Base-by-base conservation (phyloP, 2,329 filamentous ascomycete species). In the Clathrospora elynae region DNA sequence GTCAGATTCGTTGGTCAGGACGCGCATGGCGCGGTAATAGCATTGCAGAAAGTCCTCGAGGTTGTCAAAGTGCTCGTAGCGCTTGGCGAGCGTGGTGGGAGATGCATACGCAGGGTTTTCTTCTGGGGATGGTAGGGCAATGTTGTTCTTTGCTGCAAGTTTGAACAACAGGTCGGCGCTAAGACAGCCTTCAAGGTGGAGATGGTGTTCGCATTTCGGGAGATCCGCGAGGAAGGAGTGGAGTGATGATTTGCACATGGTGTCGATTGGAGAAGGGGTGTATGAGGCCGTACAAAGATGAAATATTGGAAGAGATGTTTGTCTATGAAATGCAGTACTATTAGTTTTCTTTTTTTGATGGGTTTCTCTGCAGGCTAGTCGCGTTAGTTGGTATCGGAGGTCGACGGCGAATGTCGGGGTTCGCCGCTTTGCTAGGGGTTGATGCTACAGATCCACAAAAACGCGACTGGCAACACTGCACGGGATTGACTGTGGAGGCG, bases 181-280 rank as follows among this genome's bases (percentile, higher is more conserved):
- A 24, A 92, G 77, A 9, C 85, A 85, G 41, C 88, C 88, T 70
- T 91, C 87, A 22, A 92, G 77, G 65, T 92, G 88, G 39, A 91
- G 80, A 71, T 91, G 88, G 63, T 90, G 87, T 67, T 92, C 88
- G 71, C 85, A 88, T 75, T 91, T 91, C 51, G 87, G 87, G 19
- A 91, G 78, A 24, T 52, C 49, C 3, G 47, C 43, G 12, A 60
- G 45, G 31, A 64, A 59, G 10, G 42, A 26, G 45, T 62, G 61
- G 32, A 52, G 37, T 9, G 41, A 29, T 12, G 49, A 35, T 46
- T 58, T 51, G 34, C 52, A 56, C 57, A 60, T 60, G 35, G 30
- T 51, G 34, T 4, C n/a, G n/a, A n/a, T n/a, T n/a, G n/a, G n/a
- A n/a, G n/a, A n/a, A n/a, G n/a, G n/a, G n/a, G n/a, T n/a, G n/a